Percentiles rank a stretch among this genome's conserved stretches.
phyloP scores from a whole-genome alignment of 2,329 filamentous ascomycete genomes.

The Colletotrichum viniferum region DNA sequence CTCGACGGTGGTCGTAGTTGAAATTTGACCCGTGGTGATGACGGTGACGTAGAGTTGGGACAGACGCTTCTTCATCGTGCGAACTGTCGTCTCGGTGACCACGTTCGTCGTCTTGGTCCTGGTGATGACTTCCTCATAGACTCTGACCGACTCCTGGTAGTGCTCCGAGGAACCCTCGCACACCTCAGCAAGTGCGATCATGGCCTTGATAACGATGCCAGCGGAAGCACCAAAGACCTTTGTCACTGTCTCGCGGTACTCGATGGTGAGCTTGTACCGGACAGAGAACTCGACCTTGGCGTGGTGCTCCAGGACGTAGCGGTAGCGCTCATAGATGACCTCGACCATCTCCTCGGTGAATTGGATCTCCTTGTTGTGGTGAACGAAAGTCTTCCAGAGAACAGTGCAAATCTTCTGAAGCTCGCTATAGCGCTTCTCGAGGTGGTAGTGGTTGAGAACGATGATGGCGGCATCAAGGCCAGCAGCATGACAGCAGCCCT shows the following conservation, averaged over 20 bases:
- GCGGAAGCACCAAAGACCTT: conserved; percentile 35
- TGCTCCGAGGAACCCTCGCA: conserved; percentile 49
- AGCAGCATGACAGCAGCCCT: conserved; percentile 39
- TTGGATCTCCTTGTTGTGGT: conserved; percentile 40
- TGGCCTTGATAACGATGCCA: conserved; percentile 31
- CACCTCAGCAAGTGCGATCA: conserved; percentile 45
- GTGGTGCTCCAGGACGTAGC: conserved; percentile 48
- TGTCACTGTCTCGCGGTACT: conserved; percentile 51
- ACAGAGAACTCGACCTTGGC: conserved; percentile 43
- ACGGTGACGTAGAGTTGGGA: conserved; percentile 47
- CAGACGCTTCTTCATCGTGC: conserved; percentile 53
- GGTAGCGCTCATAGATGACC: conserved; percentile 48
- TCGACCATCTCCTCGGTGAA: conserved; percentile 47
- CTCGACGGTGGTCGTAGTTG: conserved; percentile 38
- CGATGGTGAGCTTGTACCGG: conserved; percentile 47
- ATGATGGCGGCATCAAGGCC: conserved; percentile 50
- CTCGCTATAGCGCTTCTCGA: conserved; percentile 46
- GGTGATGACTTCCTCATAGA: conserved; percentile 51
- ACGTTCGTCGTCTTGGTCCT: conserved; percentile 37
- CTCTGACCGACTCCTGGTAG: conserved; percentile 44
- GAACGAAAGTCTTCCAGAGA: conserved; percentile 42
- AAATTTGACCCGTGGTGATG: conserved; percentile 39
- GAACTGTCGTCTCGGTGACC: conserved; percentile 38
- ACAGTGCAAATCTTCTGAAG: conserved; percentile 49
- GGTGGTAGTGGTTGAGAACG: conserved; percentile 48